Conservation (phyloP, 1,284 basidiomycete genomes). For the Cystobasidium pallidum region DNA sequence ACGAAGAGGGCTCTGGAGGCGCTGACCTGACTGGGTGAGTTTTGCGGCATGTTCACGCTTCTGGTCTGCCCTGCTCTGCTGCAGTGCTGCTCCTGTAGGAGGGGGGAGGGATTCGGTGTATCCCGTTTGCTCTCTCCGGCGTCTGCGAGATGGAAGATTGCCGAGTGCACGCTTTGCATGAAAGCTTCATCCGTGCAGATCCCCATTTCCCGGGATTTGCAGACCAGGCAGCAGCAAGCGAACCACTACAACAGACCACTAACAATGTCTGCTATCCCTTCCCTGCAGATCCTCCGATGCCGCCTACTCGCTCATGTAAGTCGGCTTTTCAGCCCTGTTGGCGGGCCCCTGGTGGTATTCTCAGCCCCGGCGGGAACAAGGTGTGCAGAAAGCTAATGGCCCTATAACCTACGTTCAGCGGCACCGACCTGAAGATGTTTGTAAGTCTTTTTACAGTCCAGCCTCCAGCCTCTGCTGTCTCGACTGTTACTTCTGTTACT, state of each 20-base stretch:
- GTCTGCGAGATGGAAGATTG: conserved; percentile 1
- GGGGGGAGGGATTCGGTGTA: too few relatives aligned
- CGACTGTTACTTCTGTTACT: background rate
- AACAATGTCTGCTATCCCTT: background rate
- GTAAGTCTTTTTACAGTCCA: background rate
- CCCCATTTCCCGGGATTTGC: background rate
- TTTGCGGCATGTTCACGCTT: background rate
- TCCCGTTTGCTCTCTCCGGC: conserved; percentile 20
- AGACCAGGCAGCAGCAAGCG: background rate
- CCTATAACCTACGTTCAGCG: conserved; percentile 60
- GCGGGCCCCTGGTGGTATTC: too few relatives aligned
- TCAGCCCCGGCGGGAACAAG: too few relatives aligned
- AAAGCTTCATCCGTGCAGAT: background rate
- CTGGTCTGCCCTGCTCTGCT: background rate
- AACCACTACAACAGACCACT: background rate
- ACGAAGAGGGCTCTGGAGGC: conserved; percentile 35
- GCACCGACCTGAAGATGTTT: conserved; percentile 93
- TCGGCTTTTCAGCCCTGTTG: background rate
- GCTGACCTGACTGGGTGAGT: conserved; percentile 43
- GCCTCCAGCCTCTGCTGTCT: background rate
- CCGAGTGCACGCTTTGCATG: conserved; percentile 11
- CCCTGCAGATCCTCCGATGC: conserved; percentile 35
- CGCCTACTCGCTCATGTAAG: conserved; percentile 42
- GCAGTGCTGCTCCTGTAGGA: too few relatives aligned
- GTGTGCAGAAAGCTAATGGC: conserved; percentile 30